Evolutionary conservation across 2,329 filamentous ascomycete species (phyloP).

Genomic region (Fusarium globosum): DNA sequence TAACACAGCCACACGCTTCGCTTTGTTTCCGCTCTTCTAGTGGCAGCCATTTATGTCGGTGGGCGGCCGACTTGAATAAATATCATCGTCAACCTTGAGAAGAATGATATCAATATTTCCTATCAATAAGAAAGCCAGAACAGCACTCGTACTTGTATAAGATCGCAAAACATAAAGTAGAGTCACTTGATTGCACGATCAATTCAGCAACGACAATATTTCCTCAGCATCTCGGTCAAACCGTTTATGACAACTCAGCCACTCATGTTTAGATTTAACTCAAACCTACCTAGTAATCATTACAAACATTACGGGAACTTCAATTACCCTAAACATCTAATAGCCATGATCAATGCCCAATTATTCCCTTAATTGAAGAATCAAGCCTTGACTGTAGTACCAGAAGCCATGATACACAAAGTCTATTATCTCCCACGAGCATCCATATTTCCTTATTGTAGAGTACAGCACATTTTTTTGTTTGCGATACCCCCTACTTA

Average conservation of each 20-base stretch:
- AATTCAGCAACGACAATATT: not conserved
- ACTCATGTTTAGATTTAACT: not conserved
- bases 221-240: not conserved
- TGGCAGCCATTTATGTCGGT: slow-evolving; percentile 4
- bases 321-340: not conserved
- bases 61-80: slow-evolving; percentile 16
- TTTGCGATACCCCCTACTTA: not conserved
- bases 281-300: not conserved
- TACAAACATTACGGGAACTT: not conserved
- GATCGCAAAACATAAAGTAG: not conserved
- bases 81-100: not conserved
- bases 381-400: not conserved
- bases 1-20: slow-evolving; percentile 30
- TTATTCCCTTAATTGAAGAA: not conserved
- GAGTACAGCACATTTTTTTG: not conserved
- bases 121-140: not conserved
- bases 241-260: not conserved
- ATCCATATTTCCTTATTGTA: not conserved
- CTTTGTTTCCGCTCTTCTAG: slow-evolving; percentile 20
- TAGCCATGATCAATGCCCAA: not conserved
- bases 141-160: not conserved
- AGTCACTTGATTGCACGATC: not conserved
- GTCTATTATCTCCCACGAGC: not conserved
- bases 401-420: slow-evolving; percentile 2
- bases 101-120: not conserved